These are phyloP conservation scores for Fusarium aywerte DNA, from an alignment of 2,329 filamentous ascomycete genomes.

Conservation along the genomic window DNA sequence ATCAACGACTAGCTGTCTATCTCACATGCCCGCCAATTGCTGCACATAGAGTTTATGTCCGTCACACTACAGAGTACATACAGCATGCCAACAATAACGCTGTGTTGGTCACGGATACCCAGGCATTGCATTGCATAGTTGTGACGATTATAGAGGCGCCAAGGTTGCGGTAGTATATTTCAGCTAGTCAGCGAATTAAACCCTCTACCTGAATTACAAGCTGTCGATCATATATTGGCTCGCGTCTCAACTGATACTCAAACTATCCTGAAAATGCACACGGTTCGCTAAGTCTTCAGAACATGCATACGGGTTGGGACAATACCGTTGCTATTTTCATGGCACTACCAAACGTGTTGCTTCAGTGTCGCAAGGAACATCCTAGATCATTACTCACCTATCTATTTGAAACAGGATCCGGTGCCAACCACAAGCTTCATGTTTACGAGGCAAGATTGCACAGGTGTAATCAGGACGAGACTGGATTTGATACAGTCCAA, in stretches of 20 bases:
- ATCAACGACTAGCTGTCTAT: no score
- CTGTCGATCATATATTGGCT: not conserved
- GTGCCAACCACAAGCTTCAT: conserved; percentile 3
- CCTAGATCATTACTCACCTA: not conserved
- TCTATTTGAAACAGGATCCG: conserved; percentile 9
- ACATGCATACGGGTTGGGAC: not conserved
- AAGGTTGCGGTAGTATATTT: not conserved
- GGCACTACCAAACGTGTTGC: not conserved
- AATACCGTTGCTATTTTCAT: conserved; percentile 1
- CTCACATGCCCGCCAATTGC: not conserved
- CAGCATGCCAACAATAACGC: not conserved
- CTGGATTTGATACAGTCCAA: not conserved
- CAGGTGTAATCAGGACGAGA: conserved; percentile 6
- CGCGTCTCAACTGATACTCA: conserved; percentile 1
- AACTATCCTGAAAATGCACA: not conserved
- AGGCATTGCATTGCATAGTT: not conserved
- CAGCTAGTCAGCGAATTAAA: not conserved
- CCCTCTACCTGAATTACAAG: not conserved
- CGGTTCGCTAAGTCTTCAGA: not conserved
- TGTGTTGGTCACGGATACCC: not conserved
- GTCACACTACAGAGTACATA: not conserved
- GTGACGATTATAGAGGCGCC: not conserved
- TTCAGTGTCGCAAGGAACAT: conserved; percentile 3
- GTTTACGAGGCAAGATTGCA: not conserved
- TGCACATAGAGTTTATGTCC: not conserved